These are phyloP conservation scores for Apiospora malaysiana DNA, from an alignment of 2,329 filamentous ascomycete genomes.

Conservation along the genomic window DNA sequence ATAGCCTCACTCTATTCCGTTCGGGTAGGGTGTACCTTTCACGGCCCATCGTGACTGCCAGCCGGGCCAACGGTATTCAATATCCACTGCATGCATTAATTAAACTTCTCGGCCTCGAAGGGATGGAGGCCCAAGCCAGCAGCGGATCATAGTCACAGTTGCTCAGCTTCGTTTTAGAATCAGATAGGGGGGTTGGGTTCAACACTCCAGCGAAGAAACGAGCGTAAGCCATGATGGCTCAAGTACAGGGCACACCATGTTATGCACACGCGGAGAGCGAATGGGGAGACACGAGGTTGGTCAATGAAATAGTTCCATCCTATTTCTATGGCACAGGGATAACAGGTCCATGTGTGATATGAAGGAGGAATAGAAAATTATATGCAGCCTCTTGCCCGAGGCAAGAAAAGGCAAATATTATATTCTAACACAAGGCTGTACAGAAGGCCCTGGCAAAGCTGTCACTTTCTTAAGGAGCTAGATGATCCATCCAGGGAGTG, in stretches of 20 bases:
- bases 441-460: constrained; percentile 12
- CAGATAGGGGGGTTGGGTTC: too few relatives aligned
- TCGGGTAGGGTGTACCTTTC: too few relatives aligned
- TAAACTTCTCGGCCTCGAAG: too few relatives aligned
- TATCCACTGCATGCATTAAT: too few relatives aligned
- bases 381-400: neutral
- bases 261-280: neutral
- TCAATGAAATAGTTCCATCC: constrained; percentile 10
- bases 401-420: constrained; percentile 21
- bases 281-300: neutral
- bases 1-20: too few relatives aligned
- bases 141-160: too few relatives aligned
- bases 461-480: neutral
- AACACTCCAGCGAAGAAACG: too few relatives aligned
- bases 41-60: too few relatives aligned
- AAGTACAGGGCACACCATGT: neutral
- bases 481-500: neutral
- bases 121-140: too few relatives aligned
- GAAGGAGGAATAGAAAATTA: constrained; percentile 12
- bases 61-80: too few relatives aligned
- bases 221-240: neutral
- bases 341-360: neutral
- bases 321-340: constrained; percentile 4
- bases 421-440: constrained; percentile 17
- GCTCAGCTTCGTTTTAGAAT: too few relatives aligned